Evolutionary conservation across 1,284 basidiomycete genomes (phyloP).

Genomic region (Apiotrichum siamense): DNA sequence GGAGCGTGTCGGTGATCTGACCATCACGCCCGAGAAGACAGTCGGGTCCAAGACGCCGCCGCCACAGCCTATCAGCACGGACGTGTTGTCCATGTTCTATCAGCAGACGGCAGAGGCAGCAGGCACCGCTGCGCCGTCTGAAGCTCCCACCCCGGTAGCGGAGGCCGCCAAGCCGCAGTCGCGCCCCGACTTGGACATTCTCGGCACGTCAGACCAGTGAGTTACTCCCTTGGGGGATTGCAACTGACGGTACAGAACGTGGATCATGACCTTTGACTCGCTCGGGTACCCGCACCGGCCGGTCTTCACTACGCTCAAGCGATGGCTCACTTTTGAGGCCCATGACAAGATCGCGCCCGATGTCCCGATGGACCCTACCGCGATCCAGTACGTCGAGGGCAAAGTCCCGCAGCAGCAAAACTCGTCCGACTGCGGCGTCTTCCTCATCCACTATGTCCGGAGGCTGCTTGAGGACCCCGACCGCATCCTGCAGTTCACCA

Average conservation of each 20-base stretch:
- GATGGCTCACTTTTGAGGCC: conserved; percentile 74
- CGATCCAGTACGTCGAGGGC: conserved; percentile 28
- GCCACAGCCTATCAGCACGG: conserved; percentile 6
- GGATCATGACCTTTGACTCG: conserved; percentile 82
- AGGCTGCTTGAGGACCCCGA: conserved; percentile 35
- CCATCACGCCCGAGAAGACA: not conserved
- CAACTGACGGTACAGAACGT: conserved; percentile 53
- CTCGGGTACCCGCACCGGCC: conserved; percentile 63
- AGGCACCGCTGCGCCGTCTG: not conserved
- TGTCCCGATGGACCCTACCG: conserved; percentile 48
- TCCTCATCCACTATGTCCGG: conserved; percentile 46
- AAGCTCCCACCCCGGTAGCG: no score
- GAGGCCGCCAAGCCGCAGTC: conserved; percentile 4
- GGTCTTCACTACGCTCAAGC: conserved; percentile 57
- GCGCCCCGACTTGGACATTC: conserved; percentile 11
- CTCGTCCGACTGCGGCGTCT: conserved; percentile 52
- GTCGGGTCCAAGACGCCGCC: not conserved
- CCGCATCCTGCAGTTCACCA: conserved; percentile 31
- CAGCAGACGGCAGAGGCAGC: not conserved
- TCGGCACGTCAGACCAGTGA: conserved; percentile 21
- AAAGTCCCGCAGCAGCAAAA: conserved; percentile 50
- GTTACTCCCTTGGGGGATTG: not conserved
- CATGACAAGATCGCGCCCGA: conserved; percentile 60
- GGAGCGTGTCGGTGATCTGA: not conserved
- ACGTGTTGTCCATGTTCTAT: not conserved